phyloP scores from a whole-genome alignment of 2,329 filamentous ascomycete genomes.

The Capronia coronata region DNA sequence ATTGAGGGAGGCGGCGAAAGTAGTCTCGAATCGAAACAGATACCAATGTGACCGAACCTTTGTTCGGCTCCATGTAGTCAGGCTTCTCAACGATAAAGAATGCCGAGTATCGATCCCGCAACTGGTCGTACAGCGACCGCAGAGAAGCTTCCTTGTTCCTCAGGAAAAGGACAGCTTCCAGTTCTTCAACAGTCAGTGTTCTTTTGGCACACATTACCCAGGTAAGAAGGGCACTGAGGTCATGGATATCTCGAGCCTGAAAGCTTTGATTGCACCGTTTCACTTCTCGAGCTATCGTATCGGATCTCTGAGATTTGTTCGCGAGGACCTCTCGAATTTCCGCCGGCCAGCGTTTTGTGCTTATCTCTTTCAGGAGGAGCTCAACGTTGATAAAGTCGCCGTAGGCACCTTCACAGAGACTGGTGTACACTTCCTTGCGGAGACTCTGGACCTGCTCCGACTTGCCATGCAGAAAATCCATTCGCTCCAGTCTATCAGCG shows the following conservation, averaged over 20 bases:
- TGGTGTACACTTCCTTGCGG: background rate
- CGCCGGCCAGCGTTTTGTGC: background rate
- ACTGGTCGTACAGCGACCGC: background rate
- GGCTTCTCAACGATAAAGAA: background rate
- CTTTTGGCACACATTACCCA: constrained; percentile 1
- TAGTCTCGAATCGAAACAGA: background rate
- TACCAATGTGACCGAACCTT: constrained; percentile 1
- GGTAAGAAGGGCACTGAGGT: background rate
- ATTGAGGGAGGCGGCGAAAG: background rate
- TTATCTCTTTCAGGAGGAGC: constrained; percentile 1
- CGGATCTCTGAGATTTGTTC: background rate
- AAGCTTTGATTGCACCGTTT: background rate
- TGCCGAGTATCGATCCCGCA: background rate
- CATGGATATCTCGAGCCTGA: constrained; percentile 1
- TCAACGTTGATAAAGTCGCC: constrained; percentile 2
- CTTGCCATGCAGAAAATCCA: background rate
- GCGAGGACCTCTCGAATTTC: background rate
- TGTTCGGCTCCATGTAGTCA: background rate
- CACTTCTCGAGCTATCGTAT: constrained; percentile 1
- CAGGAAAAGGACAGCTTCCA: background rate
- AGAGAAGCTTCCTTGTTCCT: background rate
- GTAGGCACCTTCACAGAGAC: background rate
- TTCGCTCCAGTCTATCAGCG: background rate
- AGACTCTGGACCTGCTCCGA: background rate
- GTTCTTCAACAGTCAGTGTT: background rate